phyloP scores from a whole-genome alignment of 805 yeast species.

The Candida coquimbonensis region DNA sequence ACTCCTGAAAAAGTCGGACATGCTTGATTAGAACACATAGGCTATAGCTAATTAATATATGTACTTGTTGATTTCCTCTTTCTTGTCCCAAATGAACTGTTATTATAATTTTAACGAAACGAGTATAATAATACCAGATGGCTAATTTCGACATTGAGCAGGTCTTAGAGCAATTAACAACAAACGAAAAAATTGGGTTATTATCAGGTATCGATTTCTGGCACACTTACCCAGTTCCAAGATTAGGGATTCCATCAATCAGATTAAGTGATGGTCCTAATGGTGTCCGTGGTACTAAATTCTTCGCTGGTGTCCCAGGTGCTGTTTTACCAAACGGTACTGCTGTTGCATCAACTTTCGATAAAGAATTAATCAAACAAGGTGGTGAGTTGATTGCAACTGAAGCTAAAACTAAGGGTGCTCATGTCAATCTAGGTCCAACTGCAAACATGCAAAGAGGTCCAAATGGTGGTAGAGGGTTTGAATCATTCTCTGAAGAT shows the following conservation, averaged over 20 bases:
- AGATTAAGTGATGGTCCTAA: slow-evolving; percentile 57
- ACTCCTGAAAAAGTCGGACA: no score
- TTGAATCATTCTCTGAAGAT: slow-evolving; percentile 58
- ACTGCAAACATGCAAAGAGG: slow-evolving; percentile 47
- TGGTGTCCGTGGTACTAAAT: slow-evolving; percentile 53
- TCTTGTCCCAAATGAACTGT: no score
- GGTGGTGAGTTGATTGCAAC: slow-evolving; percentile 47
- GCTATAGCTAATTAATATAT: no score
- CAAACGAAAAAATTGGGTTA: slow-evolving; percentile 25
- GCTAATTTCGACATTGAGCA: slow-evolving; percentile 22
- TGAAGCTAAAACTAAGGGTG: slow-evolving; percentile 50
- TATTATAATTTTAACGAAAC: no score
- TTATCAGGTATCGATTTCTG: slow-evolving; percentile 41
- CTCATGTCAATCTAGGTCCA: slow-evolving; percentile 44
- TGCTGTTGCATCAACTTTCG: slow-evolving; percentile 50
- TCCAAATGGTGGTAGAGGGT: slow-evolving; percentile 57
- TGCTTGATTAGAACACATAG: no score
- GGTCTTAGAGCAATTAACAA: slow-evolving; percentile 20
- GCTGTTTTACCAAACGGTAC: slow-evolving; percentile 56
- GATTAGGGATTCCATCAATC: slow-evolving; percentile 37
- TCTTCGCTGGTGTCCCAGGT: slow-evolving; percentile 44
- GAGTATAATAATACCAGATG: neutral
- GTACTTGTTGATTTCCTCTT: no score
- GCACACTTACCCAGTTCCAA: slow-evolving; percentile 38
- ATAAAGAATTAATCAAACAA: slow-evolving; percentile 39